phyloP scores from a whole-genome alignment of 2,329 filamentous ascomycete species.

The Aspergillus quadricinctus region DNA sequence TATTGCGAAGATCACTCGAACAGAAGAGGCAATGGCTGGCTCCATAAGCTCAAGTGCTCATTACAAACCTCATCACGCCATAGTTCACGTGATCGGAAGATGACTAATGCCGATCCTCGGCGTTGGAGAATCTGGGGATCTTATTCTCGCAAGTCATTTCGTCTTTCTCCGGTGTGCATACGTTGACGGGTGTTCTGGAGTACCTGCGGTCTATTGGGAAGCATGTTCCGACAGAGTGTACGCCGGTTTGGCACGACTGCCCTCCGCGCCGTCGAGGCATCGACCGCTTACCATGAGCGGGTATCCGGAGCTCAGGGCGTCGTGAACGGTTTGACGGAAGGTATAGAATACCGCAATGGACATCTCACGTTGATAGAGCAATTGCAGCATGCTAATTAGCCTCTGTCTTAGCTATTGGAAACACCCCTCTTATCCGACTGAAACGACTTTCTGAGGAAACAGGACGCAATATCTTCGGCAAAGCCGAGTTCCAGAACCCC shows the following conservation, averaged over 20 bases:
- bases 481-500: conserved; percentile 98
- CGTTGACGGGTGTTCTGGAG: conserved; percentile 1
- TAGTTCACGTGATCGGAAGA: conserved; percentile 15
- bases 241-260: conserved; percentile 64
- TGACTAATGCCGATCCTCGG: conserved; percentile 25
- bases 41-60: not conserved
- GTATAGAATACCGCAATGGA: conserved; percentile 44
- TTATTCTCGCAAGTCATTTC: not conserved
- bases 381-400: not conserved
- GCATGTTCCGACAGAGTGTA: conserved; percentile 66
- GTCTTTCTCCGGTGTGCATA: not conserved
- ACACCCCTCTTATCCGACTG: conserved; percentile 88
- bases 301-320: conserved; percentile 77
- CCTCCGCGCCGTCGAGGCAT: conserved; percentile 49
- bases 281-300: conserved; percentile 60
- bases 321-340: conserved; percentile 74
- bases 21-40: not conserved
- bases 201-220: conserved; percentile 14
- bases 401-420: conserved; percentile 72
- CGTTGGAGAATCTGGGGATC: conserved; percentile 4
- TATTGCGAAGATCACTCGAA: not conserved
- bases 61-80: conserved; percentile 7
- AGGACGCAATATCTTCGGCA: conserved; percentile 89
- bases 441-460: conserved; percentile 85
- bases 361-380: not conserved